Base-by-base conservation (phyloP, 805 yeast species). In the Starmerella bombicola region DNA sequence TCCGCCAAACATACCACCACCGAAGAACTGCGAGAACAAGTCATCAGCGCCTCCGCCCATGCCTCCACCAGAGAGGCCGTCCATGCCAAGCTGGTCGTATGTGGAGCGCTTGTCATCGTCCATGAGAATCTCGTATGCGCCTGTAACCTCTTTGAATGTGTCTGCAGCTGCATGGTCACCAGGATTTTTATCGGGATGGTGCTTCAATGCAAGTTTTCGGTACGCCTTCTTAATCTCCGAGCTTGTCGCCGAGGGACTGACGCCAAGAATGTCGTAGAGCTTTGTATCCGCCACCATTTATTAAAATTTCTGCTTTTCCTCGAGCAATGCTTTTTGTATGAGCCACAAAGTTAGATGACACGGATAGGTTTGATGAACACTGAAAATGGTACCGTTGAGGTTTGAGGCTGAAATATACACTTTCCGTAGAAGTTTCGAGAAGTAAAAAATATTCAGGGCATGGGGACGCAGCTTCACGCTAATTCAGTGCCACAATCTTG, bases 1-100 rank as follows among this genome's bases (percentile, higher is more conserved):
- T 58, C 72, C 73, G 53, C 69, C 66, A 42, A 46, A 42, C 36
- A 59, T 59, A 38, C 86, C 86, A 52, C 91, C 91, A 60, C 82
- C 82, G 73, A 82, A 80, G 62, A 80, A 91, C 13, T 82, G 73
- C 61, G 78, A 78, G 58, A 78, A 67, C 55, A 78, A 84, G 44
- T 78, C 86, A 35, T 77, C 78, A 38, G 78, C 78, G 19, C 75
- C 78, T 41, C 78, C 80, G 43, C 74, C 78, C 44, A 67, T 69
- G 41, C 83, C 88, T 46, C 74, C 83, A 50, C 86, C 91, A 43
- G 68, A 68, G 53, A 91, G 69, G 42, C 98, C 99, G 56, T 85
- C 96, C 60, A 78, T 80, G 62, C 99, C 99, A 58, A 74, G 84
- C 50, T 73, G 76, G 15, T 91, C 97, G 58, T 85, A 88, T 4